These are phyloP conservation scores for Epichloe sp. DNA, from an alignment of 2,329 filamentous ascomycete genomes.

Conservation along the genomic window DNA sequence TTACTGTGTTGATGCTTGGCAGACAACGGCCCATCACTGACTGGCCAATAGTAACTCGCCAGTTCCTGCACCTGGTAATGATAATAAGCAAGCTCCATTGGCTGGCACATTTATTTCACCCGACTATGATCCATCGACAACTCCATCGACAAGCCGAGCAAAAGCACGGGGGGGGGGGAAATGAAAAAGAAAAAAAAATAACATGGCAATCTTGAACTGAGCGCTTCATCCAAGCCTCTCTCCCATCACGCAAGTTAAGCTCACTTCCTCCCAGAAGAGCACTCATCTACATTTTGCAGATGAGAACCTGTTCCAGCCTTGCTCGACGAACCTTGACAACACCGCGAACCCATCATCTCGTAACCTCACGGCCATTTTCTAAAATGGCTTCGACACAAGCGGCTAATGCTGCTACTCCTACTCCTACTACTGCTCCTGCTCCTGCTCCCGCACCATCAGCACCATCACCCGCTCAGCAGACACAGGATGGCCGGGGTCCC, in stretches of 20 bases:
- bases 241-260: too few relatives aligned
- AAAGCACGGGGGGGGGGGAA: neutral
- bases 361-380: slow-evolving; percentile 1
- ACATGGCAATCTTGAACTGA: neutral
- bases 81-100: slow-evolving; percentile 3
- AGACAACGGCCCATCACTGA: neutral
- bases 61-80: neutral
- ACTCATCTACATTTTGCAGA: slow-evolving; percentile 1
- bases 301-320: slow-evolving; percentile 7
- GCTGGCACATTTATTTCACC: neutral
- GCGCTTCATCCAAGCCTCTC: neutral
- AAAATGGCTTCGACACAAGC: slow-evolving; percentile 7
- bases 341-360: neutral
- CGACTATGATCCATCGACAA: too few relatives aligned
- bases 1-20: too few relatives aligned
- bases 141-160: too few relatives aligned
- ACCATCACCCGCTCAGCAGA: neutral
- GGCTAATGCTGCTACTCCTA: neutral
- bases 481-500: slow-evolving; percentile 1
- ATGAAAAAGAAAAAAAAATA: too few relatives aligned
- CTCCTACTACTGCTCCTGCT: neutral
- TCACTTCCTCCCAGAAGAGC: too few relatives aligned
- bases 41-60: slow-evolving; percentile 3
- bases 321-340: neutral
- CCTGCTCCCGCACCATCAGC: neutral